Evolutionary conservation across 257 asterid genomes (phyloP).

Genomic region (Rauvolfia tetraphylla): DNA sequence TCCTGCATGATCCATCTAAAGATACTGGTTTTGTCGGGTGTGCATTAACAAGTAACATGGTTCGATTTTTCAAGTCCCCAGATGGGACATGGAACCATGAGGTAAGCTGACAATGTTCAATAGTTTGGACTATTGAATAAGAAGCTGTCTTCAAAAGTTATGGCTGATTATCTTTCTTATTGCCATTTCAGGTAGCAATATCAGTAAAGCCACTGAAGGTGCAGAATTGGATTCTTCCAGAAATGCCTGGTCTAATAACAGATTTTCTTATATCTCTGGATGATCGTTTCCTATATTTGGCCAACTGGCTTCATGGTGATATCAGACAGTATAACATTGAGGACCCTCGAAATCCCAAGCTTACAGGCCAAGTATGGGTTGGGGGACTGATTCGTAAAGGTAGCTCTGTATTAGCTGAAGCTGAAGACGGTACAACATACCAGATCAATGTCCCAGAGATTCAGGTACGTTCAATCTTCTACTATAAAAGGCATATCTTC

Average conservation of each 20-base stretch:
- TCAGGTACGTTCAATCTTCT: constrained; percentile 44
- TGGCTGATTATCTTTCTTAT: neutral
- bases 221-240: constrained; percentile 83
- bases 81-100: constrained; percentile 86
- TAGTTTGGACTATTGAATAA: neutral
- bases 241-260: constrained; percentile 85
- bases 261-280: constrained; percentile 74
- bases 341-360: constrained; percentile 61
- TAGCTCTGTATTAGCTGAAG: constrained; percentile 59
- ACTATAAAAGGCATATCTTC: neutral
- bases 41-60: constrained; percentile 86
- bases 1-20: constrained; percentile 82
- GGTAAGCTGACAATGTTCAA: constrained; percentile 35
- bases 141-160: neutral
- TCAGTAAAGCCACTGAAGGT: constrained; percentile 73
- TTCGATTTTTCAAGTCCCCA: constrained; percentile 73
- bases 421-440: constrained; percentile 71
- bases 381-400: constrained; percentile 74
- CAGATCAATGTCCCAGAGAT: constrained; percentile 70
- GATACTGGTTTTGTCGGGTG: constrained; percentile 91
- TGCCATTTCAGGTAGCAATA: constrained; percentile 42
- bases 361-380: constrained; percentile 77
- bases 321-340: constrained; percentile 80
- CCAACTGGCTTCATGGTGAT: constrained; percentile 98
- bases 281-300: constrained; percentile 67